A percentile compares a stretch with the other conserved stretches of the same genome.
Conservation (phyloP, 2,329 filamentous ascomycete species). For the Colletotrichum tamarilloi region DNA sequence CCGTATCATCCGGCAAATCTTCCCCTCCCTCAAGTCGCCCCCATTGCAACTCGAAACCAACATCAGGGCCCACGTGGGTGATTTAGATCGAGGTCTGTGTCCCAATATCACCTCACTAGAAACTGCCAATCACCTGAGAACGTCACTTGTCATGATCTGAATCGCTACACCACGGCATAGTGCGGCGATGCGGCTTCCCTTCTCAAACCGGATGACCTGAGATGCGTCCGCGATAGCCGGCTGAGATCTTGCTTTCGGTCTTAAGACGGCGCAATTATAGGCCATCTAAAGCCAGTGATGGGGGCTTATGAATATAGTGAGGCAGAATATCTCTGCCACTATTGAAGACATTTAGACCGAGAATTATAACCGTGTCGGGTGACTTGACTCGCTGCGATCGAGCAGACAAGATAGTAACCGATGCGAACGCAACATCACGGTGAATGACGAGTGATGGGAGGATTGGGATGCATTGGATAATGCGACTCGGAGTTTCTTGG, state of each 20-base stretch:
- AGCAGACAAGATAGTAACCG: background rate
- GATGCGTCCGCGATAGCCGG: background rate
- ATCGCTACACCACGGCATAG: background rate
- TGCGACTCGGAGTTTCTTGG: background rate
- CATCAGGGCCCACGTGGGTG: background rate
- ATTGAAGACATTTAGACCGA: background rate
- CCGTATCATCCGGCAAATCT: background rate
- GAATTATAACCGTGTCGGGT: background rate
- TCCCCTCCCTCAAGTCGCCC: too few species aligned
- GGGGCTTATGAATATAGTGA: background rate
- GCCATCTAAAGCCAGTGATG: too few species aligned
- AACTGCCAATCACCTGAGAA: background rate
- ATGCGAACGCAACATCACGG: background rate
- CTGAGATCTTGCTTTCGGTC: background rate
- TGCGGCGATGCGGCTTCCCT: background rate
- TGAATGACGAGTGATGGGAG: background rate
- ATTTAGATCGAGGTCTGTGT: background rate
- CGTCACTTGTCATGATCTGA: background rate
- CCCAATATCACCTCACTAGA: background rate
- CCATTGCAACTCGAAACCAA: background rate
- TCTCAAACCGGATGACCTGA: background rate
- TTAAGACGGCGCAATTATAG: background rate
- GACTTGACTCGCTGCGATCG: background rate
- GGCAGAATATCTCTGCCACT: background rate
- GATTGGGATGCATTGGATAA: background rate